Evolutionary conservation across 2,329 filamentous ascomycete species (phyloP).

Genomic region (Penicillium crustosum): DNA sequence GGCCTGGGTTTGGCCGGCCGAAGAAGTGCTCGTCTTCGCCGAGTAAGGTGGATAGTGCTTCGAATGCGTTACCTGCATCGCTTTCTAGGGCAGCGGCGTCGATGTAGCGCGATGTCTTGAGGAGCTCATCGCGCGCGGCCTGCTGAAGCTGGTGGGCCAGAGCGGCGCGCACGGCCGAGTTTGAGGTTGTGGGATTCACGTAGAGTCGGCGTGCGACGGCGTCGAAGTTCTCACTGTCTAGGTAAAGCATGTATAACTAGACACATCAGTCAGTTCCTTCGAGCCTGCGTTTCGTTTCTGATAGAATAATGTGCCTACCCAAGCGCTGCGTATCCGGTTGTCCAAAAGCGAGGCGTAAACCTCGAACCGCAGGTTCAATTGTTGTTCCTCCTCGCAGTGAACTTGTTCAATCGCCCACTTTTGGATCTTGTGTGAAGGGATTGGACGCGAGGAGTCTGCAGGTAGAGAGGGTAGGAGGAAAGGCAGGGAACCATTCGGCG

Average conservation of each 20-base stretch:
- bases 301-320: conserved; percentile 55
- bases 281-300: too few relatives aligned
- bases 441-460: conserved; percentile 44
- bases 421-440: conserved; percentile 66
- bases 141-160: conserved; percentile 66
- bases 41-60: conserved; percentile 60
- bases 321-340: conserved; percentile 76
- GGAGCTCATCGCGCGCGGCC: conserved; percentile 73
- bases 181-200: conserved; percentile 61
- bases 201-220: conserved; percentile 71
- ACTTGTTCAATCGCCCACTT: conserved; percentile 63
- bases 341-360: conserved; percentile 78
- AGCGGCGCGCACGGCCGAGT: conserved; percentile 61
- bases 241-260: conserved; percentile 77
- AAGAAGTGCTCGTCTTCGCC: conserved; percentile 64
- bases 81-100: conserved; percentile 58
- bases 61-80: conserved; percentile 63
- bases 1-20: conserved; percentile 56
- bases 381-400: conserved; percentile 48
- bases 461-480: conserved; percentile 68
- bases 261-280: conserved; percentile 4
- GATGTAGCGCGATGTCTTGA: conserved; percentile 58
- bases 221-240: conserved; percentile 65
- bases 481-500: conserved; percentile 81
- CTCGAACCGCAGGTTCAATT: conserved; percentile 60